Conservation (phyloP, 768 basidiomycete genomes). For the Steccherinum ochraceum region DNA sequence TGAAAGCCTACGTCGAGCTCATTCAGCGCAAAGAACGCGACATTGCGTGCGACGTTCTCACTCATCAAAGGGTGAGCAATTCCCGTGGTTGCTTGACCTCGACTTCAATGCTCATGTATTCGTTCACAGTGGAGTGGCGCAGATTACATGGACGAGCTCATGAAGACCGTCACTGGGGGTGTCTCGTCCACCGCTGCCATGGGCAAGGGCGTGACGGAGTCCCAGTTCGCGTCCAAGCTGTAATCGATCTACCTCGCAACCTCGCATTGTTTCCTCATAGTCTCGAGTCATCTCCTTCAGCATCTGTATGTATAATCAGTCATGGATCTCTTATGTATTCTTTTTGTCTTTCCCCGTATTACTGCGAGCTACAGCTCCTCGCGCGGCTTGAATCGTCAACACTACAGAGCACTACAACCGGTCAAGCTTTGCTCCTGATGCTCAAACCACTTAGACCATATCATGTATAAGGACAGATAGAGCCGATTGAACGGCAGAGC, state of each 20-base stretch:
- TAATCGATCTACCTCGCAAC: neutral
- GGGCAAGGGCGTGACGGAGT: slow-evolving; percentile 93
- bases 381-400: too few relatives aligned
- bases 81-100: neutral
- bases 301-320: neutral
- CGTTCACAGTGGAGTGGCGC: slow-evolving; percentile 83
- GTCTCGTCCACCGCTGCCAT: slow-evolving; percentile 98
- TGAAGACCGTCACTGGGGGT: slow-evolving; percentile 97
- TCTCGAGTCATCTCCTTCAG: neutral
- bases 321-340: too few relatives aligned
- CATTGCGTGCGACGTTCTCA: slow-evolving; percentile 91
- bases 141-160: slow-evolving; percentile 83
- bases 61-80: slow-evolving; percentile 81
- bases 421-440: too few relatives aligned
- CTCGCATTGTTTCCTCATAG: too few relatives aligned
- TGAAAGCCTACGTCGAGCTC: slow-evolving; percentile 98
- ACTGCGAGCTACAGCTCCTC: too few relatives aligned
- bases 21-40: slow-evolving; percentile 91
- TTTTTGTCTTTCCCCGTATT: neutral
- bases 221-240: slow-evolving; percentile 51
- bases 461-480: too few relatives aligned
- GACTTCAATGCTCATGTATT: neutral
- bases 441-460: too few relatives aligned
- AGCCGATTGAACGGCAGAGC: too few relatives aligned
- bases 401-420: too few relatives aligned